Conservation (phyloP, 1,139 yeast genomes). For the Sugiyamaella grinbergsii region DNA sequence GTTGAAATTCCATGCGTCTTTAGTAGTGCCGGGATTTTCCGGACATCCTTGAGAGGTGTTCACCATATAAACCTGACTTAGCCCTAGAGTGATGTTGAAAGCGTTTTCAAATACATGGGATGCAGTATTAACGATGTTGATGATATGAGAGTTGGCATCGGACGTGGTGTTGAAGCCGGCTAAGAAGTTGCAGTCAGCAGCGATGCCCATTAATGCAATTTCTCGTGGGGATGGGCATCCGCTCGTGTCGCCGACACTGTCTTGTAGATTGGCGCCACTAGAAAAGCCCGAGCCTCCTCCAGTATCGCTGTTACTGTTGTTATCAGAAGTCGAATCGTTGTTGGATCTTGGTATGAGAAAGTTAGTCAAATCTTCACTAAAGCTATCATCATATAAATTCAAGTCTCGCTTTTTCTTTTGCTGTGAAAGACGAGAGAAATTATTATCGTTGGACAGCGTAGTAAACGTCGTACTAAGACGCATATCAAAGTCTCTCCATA, state of each 20-base stretch:
- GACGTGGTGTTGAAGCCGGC: constrained; percentile 37
- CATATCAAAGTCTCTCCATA: constrained; percentile 43
- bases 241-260: constrained; percentile 40
- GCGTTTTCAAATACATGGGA: constrained; percentile 42
- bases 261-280: constrained; percentile 37
- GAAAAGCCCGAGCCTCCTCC: constrained; percentile 37
- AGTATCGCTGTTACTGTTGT: constrained; percentile 15
- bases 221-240: constrained; percentile 43
- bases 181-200: constrained; percentile 45
- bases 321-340: constrained; percentile 8
- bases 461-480: constrained; percentile 20
- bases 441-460: background rate
- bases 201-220: constrained; percentile 44
- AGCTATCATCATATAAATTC: constrained; percentile 2
- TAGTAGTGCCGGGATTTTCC: constrained; percentile 25
- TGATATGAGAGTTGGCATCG: constrained; percentile 40
- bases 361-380: constrained; percentile 3
- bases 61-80: constrained; percentile 35
- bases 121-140: constrained; percentile 43
- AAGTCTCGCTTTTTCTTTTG: constrained; percentile 21
- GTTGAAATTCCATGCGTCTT: constrained; percentile 39
- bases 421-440: background rate
- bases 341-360: constrained; percentile 7
- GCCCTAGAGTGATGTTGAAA: constrained; percentile 44
- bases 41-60: constrained; percentile 38